Evolutionary conservation across 2,329 filamentous ascomycete genomes (phyloP).

Genomic region (Aspergillus puulaauensis): DNA sequence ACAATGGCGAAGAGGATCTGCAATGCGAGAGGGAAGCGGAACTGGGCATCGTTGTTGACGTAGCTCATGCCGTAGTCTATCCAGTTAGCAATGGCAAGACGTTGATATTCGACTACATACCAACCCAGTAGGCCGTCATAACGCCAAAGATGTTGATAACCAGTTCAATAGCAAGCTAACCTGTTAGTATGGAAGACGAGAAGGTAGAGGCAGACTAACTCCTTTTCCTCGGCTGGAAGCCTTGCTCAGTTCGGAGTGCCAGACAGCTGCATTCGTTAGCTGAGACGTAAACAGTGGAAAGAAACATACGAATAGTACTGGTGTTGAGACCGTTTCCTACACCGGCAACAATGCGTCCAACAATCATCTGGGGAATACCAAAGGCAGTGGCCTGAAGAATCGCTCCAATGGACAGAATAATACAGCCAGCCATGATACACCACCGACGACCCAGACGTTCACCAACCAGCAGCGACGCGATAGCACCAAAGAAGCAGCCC

Average conservation of each 20-base stretch:
- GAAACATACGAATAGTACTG: conserved; percentile 37
- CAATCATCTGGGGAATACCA: conserved; percentile 33
- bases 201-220: conserved; percentile 16
- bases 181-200: conserved; percentile 6
- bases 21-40: conserved; percentile 34
- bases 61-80: conserved; percentile 29
- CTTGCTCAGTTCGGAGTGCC: conserved; percentile 31
- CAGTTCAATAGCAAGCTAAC: conserved; percentile 28
- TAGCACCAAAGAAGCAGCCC: conserved; percentile 60
- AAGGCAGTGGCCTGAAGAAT: conserved; percentile 27
- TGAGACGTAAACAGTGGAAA: background rate
- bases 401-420: conserved; percentile 30
- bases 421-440: conserved; percentile 45
- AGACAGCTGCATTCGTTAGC: conserved; percentile 22
- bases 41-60: conserved; percentile 27
- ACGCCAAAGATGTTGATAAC: conserved; percentile 32
- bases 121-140: conserved; percentile 36
- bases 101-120: conserved; percentile 15
- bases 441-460: conserved; percentile 51
- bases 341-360: conserved; percentile 52
- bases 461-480: conserved; percentile 43
- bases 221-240: conserved; percentile 29
- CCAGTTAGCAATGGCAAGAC: background rate
- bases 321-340: conserved; percentile 48
- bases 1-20: conserved; percentile 32